Evolutionary conservation across 192 early-diverging fungal species (phyloP), one percentile per base, ranked within the genome.

Genomic region (Thamnidium elegans): DNA sequence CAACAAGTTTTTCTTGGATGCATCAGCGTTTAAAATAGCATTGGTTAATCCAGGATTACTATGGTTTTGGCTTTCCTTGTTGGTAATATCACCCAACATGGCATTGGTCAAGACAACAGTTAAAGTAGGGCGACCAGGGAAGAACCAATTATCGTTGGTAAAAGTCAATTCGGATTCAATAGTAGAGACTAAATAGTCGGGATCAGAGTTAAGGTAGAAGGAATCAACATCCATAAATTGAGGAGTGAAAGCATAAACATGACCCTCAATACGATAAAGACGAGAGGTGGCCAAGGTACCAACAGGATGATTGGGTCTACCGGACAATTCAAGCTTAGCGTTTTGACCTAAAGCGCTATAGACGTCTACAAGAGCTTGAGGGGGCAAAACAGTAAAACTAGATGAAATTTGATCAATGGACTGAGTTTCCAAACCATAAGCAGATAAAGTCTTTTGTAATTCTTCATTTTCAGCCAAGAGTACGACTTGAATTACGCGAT

Each of bases 211-310:
- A n/a, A 93, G 78, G 63, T 94, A 94, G 69, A 90, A 94, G 66
- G 93, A 87, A 59, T 90, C 89, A 52, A 79, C 84, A 65, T 94
- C 90, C 87, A 94, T 89, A 66, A 94, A 94, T 50, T 92, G 85
- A 32, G 92, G 92, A 1, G 89, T 84, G 62, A 94, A 94, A 1
- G 90, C 83, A 67, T 93, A 94, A 9, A 94, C 67, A 15, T 87
- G 80, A 0, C 92, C 92, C 65, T 93, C 86, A 17, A 91, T 89
- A 19, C 89, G 84, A 75, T 93, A 94, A 9, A 94, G 72, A 55
- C 89, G 87, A 43, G 84, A 87, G 15, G 92, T 94, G 61, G 84
- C 81, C 20, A 94, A 73, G 0, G 89, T 89, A 48, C 92, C 92
- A 26, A 94, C 79, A 5, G 91, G 89, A 26, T 90, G 77, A 64